A percentile compares a stretch with the other conserved stretches of the same genome.
These are phyloP conservation scores for Penicillium parvum DNA, from an alignment of 495 filamentous ascomycete genomes.

Conservation along the genomic window DNA sequence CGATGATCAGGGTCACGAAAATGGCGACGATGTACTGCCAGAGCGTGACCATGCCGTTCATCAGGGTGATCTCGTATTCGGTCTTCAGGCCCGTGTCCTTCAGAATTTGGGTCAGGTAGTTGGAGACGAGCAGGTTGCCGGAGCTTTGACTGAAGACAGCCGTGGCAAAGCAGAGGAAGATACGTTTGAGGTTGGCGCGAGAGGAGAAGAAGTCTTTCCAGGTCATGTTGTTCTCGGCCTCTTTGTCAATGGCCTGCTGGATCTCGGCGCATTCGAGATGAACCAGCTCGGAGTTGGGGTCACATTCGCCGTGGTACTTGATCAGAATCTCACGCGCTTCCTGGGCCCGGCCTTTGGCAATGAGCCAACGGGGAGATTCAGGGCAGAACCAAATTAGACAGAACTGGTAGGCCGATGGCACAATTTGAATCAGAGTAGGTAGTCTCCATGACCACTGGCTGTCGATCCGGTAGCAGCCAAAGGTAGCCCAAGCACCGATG, in stretches of 20 bases:
- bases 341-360: slow-evolving; percentile 29
- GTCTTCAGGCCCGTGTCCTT: slow-evolving; percentile 51
- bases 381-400: slow-evolving; percentile 41
- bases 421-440: slow-evolving; percentile 50
- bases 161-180: slow-evolving; percentile 52
- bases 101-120: slow-evolving; percentile 53
- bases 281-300: slow-evolving; percentile 16
- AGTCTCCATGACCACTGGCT: slow-evolving; percentile 46
- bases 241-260: slow-evolving; percentile 22
- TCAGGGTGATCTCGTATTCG: slow-evolving; percentile 39
- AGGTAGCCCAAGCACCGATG: slow-evolving; percentile 27
- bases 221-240: slow-evolving; percentile 27
- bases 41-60: slow-evolving; percentile 23
- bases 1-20: slow-evolving; percentile 50
- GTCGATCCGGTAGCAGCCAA: slow-evolving; percentile 26
- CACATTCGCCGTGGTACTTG: slow-evolving; percentile 27
- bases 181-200: slow-evolving; percentile 63
- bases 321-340: slow-evolving; percentile 34
- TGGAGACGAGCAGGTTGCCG: slow-evolving; percentile 61
- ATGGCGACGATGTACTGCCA: slow-evolving; percentile 47
- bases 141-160: slow-evolving; percentile 64
- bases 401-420: slow-evolving; percentile 41
- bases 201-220: slow-evolving; percentile 58
- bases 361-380: slow-evolving; percentile 43
- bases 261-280: slow-evolving; percentile 26